Evolutionary conservation across 2,329 filamentous ascomycete genomes (phyloP).

Genomic region (Fusarium haematococcum): DNA sequence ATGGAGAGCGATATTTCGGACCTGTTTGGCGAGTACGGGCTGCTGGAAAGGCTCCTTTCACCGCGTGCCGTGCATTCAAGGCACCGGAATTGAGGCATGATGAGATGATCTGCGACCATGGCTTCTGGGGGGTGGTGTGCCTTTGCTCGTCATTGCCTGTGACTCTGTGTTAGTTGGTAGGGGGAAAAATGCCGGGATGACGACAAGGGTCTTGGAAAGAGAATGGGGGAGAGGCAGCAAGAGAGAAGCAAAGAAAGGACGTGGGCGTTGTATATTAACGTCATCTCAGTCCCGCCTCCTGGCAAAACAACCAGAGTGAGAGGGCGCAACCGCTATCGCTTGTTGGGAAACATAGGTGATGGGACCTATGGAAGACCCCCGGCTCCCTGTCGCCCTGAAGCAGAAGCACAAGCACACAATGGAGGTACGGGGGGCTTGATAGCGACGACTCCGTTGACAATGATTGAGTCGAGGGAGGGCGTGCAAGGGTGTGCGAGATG

Average conservation of each 20-base stretch:
- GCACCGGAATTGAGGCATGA: slow-evolving; percentile 12
- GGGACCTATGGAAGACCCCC: slow-evolving; percentile 2
- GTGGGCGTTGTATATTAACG: slow-evolving; percentile 17
- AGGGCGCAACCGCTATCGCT: slow-evolving; percentile 13
- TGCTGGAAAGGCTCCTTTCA: neutral
- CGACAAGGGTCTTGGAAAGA: slow-evolving; percentile 22
- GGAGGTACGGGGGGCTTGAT: slow-evolving; percentile 18
- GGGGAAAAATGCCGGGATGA: slow-evolving; percentile 24
- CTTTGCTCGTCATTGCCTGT: slow-evolving; percentile 31
- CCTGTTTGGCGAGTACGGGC: neutral
- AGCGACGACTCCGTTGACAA: slow-evolving; percentile 25
- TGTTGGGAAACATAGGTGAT: slow-evolving; percentile 3
- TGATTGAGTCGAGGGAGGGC: slow-evolving; percentile 41
- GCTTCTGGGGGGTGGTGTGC: slow-evolving; percentile 23
- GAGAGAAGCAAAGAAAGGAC: slow-evolving; percentile 18
- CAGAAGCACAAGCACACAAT: slow-evolving; percentile 14
- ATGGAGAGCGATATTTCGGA: neutral
- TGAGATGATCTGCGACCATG: slow-evolving; percentile 34
- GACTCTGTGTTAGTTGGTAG: slow-evolving; percentile 9
- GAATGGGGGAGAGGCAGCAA: neutral
- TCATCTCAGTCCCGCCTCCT: neutral
- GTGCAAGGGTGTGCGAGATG: slow-evolving; percentile 42
- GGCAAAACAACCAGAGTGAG: neutral
- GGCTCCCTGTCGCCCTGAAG: slow-evolving; percentile 16
- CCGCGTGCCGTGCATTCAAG: neutral